Evolutionary conservation across 352 stramenopile genomes (phyloP).

Genomic region (Sclerospora graminicola): DNA sequence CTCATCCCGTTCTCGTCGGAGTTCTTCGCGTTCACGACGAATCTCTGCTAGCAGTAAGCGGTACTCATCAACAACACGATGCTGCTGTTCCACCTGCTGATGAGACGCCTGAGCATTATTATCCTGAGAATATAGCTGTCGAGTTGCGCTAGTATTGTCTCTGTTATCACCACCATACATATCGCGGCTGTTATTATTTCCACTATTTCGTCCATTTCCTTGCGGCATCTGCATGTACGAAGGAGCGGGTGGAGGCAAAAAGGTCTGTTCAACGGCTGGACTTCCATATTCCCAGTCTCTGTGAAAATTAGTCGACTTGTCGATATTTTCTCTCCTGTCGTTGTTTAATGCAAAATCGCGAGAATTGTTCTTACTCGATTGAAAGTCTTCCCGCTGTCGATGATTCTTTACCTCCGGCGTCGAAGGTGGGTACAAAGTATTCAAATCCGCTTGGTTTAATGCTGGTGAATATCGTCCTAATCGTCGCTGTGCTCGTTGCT

Average conservation of each 20-base stretch:
- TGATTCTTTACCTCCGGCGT: neutral
- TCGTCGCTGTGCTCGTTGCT: slow-evolving; percentile 50
- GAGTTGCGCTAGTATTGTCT: neutral
- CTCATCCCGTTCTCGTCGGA: slow-evolving; percentile 60
- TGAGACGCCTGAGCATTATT: slow-evolving; percentile 9
- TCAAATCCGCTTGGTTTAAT: neutral
- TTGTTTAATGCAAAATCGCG: slow-evolving; percentile 12
- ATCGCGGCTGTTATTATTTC: slow-evolving; percentile 6
- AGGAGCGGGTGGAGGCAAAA: slow-evolving; percentile 18
- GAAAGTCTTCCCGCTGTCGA: slow-evolving; percentile 8
- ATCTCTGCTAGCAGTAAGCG: slow-evolving; percentile 53
- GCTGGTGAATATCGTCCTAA: slow-evolving; percentile 16
- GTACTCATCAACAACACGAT: slow-evolving; percentile 49
- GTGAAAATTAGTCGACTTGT: slow-evolving; percentile 10
- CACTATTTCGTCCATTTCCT: slow-evolving; percentile 1
- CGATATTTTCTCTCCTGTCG: slow-evolving; percentile 4
- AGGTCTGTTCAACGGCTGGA: neutral
- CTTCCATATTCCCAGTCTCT: slow-evolving; percentile 9
- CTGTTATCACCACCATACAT: slow-evolving; percentile 7
- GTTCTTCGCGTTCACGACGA: slow-evolving; percentile 56
- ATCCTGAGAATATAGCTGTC: slow-evolving; percentile 5
- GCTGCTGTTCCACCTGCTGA: slow-evolving; percentile 17
- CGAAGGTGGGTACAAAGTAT: no score
- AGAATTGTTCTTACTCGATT: slow-evolving; percentile 5
- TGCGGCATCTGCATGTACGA: slow-evolving; percentile 10